phyloP scores from a whole-genome alignment of 106 monocot genomes.

The Acorus gramineus region DNA sequence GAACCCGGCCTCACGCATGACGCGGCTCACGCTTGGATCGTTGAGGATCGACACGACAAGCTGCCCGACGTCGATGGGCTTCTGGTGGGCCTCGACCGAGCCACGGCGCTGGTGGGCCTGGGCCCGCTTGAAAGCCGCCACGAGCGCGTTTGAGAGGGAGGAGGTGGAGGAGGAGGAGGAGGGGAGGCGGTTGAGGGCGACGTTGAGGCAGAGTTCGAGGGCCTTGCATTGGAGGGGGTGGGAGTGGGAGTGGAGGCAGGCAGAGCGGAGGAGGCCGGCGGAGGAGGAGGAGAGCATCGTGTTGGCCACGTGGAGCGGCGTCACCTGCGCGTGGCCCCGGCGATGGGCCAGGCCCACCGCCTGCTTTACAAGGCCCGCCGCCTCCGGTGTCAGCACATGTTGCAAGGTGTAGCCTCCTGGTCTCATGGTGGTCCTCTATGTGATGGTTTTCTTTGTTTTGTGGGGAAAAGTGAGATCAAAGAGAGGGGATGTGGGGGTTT shows the following conservation, averaged over 20 bases:
- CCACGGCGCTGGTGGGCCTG: constrained; percentile 92
- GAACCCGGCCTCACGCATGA: constrained; percentile 97
- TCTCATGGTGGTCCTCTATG: constrained; percentile 44
- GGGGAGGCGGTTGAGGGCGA: constrained; percentile 86
- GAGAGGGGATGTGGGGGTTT: no score
- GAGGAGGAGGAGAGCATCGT: constrained; percentile 71
- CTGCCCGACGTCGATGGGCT: constrained; percentile 91
- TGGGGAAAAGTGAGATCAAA: no score
- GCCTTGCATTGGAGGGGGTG: constrained; percentile 94
- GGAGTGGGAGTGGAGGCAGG: constrained; percentile 75
- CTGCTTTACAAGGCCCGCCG: constrained; percentile 67
- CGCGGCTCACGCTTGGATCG: constrained; percentile 89
- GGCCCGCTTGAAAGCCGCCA: constrained; percentile 93
- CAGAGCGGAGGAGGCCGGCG: constrained; percentile 56
- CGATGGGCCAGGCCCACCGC: constrained; percentile 68
- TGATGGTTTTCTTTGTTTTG: no score
- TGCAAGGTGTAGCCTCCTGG: constrained; percentile 89
- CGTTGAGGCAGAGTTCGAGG: constrained; percentile 91
- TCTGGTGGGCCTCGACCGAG: constrained; percentile 81
- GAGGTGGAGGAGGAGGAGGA: constrained; percentile 39
- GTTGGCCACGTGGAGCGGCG: constrained; percentile 93
- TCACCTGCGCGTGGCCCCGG: constrained; percentile 91
- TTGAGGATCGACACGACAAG: constrained; percentile 81
- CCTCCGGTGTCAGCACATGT: constrained; percentile 75
- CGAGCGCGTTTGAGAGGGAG: constrained; percentile 85